Percentiles rank a stretch among this genome's conserved stretches.
Conservation (phyloP, 2,329 filamentous ascomycete species). For the Diaporthe citrichinensis region DNA sequence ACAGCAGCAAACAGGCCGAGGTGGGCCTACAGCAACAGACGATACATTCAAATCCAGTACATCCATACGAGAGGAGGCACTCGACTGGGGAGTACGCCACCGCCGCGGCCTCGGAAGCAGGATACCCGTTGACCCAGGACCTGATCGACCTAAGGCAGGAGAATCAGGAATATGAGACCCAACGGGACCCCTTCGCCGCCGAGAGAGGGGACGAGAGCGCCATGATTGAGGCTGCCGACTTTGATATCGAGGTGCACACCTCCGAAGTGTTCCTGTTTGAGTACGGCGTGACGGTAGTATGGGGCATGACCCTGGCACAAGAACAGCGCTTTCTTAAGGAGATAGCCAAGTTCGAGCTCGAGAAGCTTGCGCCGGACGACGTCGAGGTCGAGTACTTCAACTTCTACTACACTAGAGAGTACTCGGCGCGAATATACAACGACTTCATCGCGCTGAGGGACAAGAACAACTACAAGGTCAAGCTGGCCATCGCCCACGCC, state of each 20-base stretch:
- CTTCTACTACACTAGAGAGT: slow-evolving; percentile 98
- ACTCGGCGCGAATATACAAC: slow-evolving; percentile 99
- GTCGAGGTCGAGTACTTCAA: slow-evolving; percentile 98
- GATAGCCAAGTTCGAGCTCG: slow-evolving; percentile 92
- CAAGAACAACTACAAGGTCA: slow-evolving; percentile 98
- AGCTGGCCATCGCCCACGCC: slow-evolving; percentile 95
- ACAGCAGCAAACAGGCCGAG: slow-evolving; percentile 65
- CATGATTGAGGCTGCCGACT: slow-evolving; percentile 70
- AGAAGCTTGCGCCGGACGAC: slow-evolving; percentile 89
- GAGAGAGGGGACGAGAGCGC: slow-evolving; percentile 49
- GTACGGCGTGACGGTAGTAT: slow-evolving; percentile 97
- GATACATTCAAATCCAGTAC: slow-evolving; percentile 55
- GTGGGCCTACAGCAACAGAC: slow-evolving; percentile 45
- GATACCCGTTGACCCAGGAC: slow-evolving; percentile 72
- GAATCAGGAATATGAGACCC: slow-evolving; percentile 52
- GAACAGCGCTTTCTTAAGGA: slow-evolving; percentile 94
- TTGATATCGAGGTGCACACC: slow-evolving; percentile 90
- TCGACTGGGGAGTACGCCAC: slow-evolving; percentile 73
- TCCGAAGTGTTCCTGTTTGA: slow-evolving; percentile 97
- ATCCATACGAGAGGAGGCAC: slow-evolving; percentile 76
- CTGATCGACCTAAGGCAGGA: slow-evolving; percentile 72
- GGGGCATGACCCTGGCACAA: slow-evolving; percentile 94
- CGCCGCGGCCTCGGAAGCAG: slow-evolving; percentile 35
- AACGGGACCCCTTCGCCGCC: slow-evolving; percentile 48
- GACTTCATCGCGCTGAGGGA: slow-evolving; percentile 97